Evolutionary conservation across 2,329 filamentous ascomycete species (phyloP).

Genomic region (Plectosphaerella plurivora): DNA sequence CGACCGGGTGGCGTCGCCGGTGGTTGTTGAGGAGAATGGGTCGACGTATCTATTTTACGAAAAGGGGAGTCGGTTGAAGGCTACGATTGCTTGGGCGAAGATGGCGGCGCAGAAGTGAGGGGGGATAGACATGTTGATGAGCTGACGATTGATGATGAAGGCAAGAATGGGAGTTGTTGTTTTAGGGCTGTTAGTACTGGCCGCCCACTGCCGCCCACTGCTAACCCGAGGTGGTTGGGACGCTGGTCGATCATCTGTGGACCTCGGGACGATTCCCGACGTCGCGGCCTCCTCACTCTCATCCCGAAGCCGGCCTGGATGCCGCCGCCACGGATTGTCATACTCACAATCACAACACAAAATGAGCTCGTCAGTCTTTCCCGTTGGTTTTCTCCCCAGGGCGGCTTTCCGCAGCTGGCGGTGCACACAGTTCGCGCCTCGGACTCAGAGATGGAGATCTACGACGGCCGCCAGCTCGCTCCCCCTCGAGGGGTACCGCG

Average conservation of each 20-base stretch:
- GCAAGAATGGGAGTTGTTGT: background rate
- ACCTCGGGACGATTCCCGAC: background rate
- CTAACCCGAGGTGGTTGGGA: no score
- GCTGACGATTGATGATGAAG: background rate
- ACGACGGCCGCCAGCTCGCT: conserved; percentile 26
- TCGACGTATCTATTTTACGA: conserved; percentile 11
- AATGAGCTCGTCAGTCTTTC: no score
- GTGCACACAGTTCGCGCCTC: background rate
- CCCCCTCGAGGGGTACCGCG: conserved; percentile 80
- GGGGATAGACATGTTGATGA: no score
- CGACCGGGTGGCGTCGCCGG: conserved; percentile 11
- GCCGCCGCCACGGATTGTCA: background rate
- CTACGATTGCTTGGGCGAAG: conserved; percentile 13
- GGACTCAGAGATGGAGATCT: conserved; percentile 17
- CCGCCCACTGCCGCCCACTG: background rate
- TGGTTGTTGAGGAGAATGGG: conserved; percentile 6
- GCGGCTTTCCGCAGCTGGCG: background rate
- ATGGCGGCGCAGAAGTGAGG: background rate
- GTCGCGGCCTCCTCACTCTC: background rate
- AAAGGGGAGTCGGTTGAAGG: conserved; percentile 12
- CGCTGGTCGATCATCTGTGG: background rate
- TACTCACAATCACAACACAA: background rate
- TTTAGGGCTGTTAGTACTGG: background rate
- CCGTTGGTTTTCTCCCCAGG: background rate
- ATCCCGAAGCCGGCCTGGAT: no score